Conservation (phyloP, 768 basidiomycete species). For the Boletus edulis region DNA sequence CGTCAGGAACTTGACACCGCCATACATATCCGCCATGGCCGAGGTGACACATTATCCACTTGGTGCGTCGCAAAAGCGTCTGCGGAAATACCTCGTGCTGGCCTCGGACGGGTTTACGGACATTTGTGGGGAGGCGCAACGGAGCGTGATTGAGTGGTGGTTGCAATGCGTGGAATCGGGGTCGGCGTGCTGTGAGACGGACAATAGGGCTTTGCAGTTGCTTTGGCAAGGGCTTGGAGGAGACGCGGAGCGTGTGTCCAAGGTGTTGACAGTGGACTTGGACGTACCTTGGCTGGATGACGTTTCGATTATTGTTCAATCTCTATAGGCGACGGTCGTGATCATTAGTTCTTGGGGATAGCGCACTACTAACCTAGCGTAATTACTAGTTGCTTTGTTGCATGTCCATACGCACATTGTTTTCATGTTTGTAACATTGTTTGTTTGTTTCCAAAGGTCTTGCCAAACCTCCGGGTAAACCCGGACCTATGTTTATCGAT, state of each 20-base stretch:
- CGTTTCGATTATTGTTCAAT: slow-evolving; percentile 63
- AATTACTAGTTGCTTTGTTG: neutral
- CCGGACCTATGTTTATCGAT: no score
- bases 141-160: slow-evolving; percentile 51
- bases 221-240: slow-evolving; percentile 59
- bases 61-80: slow-evolving; percentile 23
- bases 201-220: slow-evolving; percentile 56
- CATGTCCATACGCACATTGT: no score
- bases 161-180: slow-evolving; percentile 42
- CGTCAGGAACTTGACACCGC: slow-evolving; percentile 58
- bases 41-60: slow-evolving; percentile 59
- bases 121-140: slow-evolving; percentile 50
- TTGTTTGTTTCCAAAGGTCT: no score
- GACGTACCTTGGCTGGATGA: slow-evolving; percentile 68
- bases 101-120: slow-evolving; percentile 69
- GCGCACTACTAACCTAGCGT: slow-evolving; percentile 1
- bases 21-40: slow-evolving; percentile 64
- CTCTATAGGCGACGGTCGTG: slow-evolving; percentile 34
- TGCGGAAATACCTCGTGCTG: slow-evolving; percentile 56
- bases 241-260: slow-evolving; percentile 51
- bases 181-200: slow-evolving; percentile 11
- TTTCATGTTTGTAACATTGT: no score
- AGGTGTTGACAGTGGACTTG: slow-evolving; percentile 61
- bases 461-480: no score
- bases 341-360: neutral